Evolutionary conservation across 1,284 basidiomycete species (phyloP).

Genomic region (Xerocomus nothofagi): DNA sequence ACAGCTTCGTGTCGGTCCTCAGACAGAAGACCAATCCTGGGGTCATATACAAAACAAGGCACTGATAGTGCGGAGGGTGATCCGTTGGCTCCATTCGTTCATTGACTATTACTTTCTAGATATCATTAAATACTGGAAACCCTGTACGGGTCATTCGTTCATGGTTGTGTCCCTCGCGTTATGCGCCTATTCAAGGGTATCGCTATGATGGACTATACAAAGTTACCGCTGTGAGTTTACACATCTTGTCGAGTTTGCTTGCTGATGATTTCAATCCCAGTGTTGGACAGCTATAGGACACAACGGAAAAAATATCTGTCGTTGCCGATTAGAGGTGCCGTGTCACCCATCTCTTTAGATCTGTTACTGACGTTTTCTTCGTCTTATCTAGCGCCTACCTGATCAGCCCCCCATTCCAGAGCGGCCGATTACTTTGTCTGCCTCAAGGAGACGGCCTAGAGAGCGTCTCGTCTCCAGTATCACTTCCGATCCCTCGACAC

Average conservation of each 20-base stretch:
- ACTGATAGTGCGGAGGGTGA: constrained; percentile 17
- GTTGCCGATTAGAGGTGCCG: constrained; percentile 29
- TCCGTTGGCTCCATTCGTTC: background rate
- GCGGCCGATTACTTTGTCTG: background rate
- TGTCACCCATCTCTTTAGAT: background rate
- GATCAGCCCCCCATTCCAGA: constrained; percentile 24
- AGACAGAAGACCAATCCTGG: constrained; percentile 29
- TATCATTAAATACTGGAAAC: constrained; percentile 18
- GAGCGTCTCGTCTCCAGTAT: background rate
- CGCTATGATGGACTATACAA: constrained; percentile 35
- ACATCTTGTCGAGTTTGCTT: background rate
- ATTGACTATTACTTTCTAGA: constrained; percentile 12
- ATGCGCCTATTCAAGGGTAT: constrained; percentile 24
- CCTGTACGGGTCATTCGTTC: constrained; percentile 32
- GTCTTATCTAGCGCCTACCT: constrained; percentile 25
- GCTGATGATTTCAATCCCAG: constrained; percentile 10
- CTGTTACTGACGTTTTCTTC: background rate
- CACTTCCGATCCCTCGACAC: background rate
- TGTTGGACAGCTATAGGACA: constrained; percentile 23
- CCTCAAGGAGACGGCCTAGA: background rate
- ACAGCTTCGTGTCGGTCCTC: constrained; percentile 26
- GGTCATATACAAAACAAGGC: constrained; percentile 10
- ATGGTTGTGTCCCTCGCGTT: constrained; percentile 16
- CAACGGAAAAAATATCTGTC: constrained; percentile 21
- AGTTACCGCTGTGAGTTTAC: constrained; percentile 14